A percentile compares a stretch with the other conserved stretches of the same genome.
These are phyloP conservation scores for Artemisia princeps DNA, from an alignment of 140 eudicot species.

Conservation along the genomic window DNA sequence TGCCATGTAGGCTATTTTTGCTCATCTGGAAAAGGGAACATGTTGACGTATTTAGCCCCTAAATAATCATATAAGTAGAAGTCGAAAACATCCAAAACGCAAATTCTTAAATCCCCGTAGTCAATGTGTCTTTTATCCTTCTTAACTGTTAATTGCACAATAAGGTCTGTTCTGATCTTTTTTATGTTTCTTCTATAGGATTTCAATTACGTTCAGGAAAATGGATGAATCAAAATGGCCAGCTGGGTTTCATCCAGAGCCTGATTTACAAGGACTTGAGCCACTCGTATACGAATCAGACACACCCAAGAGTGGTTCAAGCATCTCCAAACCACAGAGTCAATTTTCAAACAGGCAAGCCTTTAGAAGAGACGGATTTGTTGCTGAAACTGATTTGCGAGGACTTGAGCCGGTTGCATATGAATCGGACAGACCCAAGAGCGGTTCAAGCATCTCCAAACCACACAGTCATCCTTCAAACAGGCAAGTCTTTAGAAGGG, in stretches of 20 bases:
- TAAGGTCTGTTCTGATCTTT: conserved; percentile 14
- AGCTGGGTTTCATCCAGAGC: conserved; percentile 54
- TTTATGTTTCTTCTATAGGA: conserved; percentile 39
- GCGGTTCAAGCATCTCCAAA: too few species aligned
- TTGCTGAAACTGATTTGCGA: conserved; percentile 72
- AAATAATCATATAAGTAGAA: too few species aligned
- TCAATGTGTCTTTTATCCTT: too few species aligned
- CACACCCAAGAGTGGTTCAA: conserved; percentile 14
- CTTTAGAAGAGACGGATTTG: conserved; percentile 42
- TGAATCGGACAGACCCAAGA: conserved; percentile 35
- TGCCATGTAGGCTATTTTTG: too few species aligned
- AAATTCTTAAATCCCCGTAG: too few species aligned
- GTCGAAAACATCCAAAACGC: too few species aligned
- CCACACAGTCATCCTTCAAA: conserved; percentile 19
- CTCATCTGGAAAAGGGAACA: too few species aligned
- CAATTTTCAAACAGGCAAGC: too few species aligned
- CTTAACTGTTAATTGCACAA: conserved; percentile 1
- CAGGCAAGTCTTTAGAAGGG: conserved; percentile 26
- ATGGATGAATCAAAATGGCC: conserved; percentile 92
- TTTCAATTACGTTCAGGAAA: conserved; percentile 85
- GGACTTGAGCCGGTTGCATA: conserved; percentile 65
- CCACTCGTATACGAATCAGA: conserved; percentile 55
- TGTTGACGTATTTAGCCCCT: too few species aligned
- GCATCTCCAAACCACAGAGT: too few species aligned
- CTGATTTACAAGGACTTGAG: conserved; percentile 73